phyloP scores from a whole-genome alignment of 164 flowering plant species.

The Aristolochia fimbriata region DNA sequence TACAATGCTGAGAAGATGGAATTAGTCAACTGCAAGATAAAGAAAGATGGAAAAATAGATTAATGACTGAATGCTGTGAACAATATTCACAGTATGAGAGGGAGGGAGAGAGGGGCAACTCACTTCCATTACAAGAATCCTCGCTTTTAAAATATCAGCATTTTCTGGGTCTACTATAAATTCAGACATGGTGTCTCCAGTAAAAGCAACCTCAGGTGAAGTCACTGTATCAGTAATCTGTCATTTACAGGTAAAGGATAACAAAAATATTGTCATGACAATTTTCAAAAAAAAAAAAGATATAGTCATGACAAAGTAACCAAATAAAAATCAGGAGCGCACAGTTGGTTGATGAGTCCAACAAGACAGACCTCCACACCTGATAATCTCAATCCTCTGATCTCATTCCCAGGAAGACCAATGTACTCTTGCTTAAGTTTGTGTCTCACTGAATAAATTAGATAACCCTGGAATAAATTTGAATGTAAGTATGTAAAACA shows the following conservation, averaged over 20 bases:
- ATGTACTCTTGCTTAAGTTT: slow-evolving; percentile 77
- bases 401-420: slow-evolving; percentile 71
- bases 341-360: background rate
- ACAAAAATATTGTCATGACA: background rate
- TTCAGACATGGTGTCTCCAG: slow-evolving; percentile 93
- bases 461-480: slow-evolving; percentile 53
- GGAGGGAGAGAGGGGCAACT: background rate
- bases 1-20: no score
- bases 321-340: no score
- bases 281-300: background rate
- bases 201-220: slow-evolving; percentile 85
- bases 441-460: slow-evolving; percentile 58
- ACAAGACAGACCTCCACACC: slow-evolving; percentile 79
- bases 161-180: slow-evolving; percentile 54
- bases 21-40: no score
- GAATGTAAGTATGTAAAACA: background rate
- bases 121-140: slow-evolving; percentile 89
- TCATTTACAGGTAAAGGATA: background rate
- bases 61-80: no score
- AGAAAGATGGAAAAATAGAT: no score
- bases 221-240: slow-evolving; percentile 72
- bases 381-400: slow-evolving; percentile 58
- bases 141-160: slow-evolving; percentile 57
- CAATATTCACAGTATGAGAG: no score
- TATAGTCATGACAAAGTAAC: background rate